Evolutionary conservation across 495 filamentous ascomycete species (phyloP), one percentile per base, ranked within the genome.

Genomic region (Penicillium goetzii): DNA sequence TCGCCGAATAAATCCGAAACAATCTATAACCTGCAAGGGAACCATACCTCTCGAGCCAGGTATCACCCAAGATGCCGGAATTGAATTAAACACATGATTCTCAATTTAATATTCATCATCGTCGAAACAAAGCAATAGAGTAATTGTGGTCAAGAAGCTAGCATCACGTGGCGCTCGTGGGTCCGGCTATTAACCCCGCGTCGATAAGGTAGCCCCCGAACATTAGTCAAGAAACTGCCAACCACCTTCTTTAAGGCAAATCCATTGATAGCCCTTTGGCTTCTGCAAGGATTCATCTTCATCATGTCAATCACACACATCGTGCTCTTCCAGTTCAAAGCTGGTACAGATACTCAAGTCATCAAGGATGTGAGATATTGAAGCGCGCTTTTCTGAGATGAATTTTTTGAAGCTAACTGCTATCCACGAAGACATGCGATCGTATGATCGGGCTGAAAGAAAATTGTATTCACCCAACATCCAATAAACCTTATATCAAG

Each of bases 241-340:
- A 17, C 2, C 9, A 12, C 10, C 11, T 23, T 14, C 19, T 43
- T 1, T 9, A 43, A 0, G 0, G 17, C n/a, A 3, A 43, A 43
- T 43, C 19, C 4, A 0, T 43, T 21, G 4, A 2, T 19, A 1
- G 8, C 2, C 40, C 1, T 43, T 14, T 3, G 2, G 0, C 0
- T 14, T 19, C 1, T 21, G 1, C 17, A 0, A n/a, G 3, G 4
- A 41, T 1, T 19, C 47, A 33, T 25, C 4, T 1, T 19, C 47
- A 33, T 25, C 4, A 86, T 86, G 84, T 61, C 76, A 11, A 80
- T 89, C 62, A 81, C 81, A 15, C 87, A 89, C 59, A 80, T 87
- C 19, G 86, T 88, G 12, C 76, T 89, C 2, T 86, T 89, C 69
- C 77, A 84, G 60, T 87, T 88, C 78, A 88, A 88, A 66, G 40